These are phyloP conservation scores for Thielaviopsis ethacetica DNA, from an alignment of 2,329 filamentous ascomycete species.

Conservation along the genomic window DNA sequence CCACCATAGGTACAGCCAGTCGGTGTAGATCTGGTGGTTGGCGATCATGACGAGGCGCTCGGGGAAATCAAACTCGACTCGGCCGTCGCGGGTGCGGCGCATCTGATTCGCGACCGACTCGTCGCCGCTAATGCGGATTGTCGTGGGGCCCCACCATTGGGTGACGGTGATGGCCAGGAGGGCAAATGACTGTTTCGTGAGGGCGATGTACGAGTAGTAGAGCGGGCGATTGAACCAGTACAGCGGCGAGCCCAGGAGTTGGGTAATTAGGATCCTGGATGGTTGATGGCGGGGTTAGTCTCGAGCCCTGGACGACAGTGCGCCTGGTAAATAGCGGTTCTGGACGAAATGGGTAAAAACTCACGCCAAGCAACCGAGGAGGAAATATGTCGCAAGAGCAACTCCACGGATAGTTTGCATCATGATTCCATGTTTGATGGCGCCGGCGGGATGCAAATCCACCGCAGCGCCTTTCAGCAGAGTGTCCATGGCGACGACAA, in stretches of 20 bases:
- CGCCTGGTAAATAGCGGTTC: neutral
- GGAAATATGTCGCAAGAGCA: conserved; percentile 37
- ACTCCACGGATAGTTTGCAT: conserved; percentile 36
- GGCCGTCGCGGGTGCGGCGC: conserved; percentile 50
- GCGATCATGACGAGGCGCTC: conserved; percentile 70
- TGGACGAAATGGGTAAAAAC: conserved; percentile 13
- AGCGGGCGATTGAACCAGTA: conserved; percentile 61
- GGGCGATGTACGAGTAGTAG: conserved; percentile 74
- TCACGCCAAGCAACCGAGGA: conserved; percentile 31
- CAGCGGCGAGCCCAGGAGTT: conserved; percentile 59
- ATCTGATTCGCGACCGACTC: conserved; percentile 64
- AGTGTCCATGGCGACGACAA: conserved; percentile 3
- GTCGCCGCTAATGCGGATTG: conserved; percentile 70
- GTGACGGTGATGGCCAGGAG: conserved; percentile 65
- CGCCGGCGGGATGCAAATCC: conserved; percentile 36
- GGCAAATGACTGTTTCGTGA: conserved; percentile 73
- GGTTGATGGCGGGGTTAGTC: neutral
- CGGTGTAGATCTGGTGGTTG: conserved; percentile 83
- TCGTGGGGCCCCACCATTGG: conserved; percentile 74
- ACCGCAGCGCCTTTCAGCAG: conserved; percentile 6
- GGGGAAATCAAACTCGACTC: conserved; percentile 63
- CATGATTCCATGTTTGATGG: conserved; percentile 31
- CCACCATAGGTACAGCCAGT: conserved; percentile 92
- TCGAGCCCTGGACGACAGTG: neutral
- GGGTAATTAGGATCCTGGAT: conserved; percentile 47